phyloP scores from a whole-genome alignment of 1,284 basidiomycete species.

The Phellopilus nigrolimitatus region DNA sequence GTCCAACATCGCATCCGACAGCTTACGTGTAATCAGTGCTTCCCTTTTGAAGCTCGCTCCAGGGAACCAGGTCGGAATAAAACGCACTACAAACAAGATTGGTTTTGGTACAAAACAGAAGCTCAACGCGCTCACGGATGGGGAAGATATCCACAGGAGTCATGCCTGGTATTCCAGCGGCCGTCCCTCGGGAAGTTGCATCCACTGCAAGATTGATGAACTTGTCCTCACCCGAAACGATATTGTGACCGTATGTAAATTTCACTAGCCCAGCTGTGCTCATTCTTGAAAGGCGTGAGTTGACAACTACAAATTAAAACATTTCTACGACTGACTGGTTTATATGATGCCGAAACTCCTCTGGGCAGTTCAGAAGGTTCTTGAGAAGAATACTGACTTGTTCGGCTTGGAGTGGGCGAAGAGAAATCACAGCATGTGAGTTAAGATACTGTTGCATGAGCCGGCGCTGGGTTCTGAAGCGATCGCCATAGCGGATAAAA shows the following conservation, averaged over 20 bases:
- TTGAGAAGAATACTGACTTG: conserved; percentile 26
- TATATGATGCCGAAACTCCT: conserved; percentile 25
- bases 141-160: conserved; percentile 13
- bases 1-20: conserved; percentile 5
- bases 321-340: conserved; percentile 25
- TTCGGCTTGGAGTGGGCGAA: conserved; percentile 25
- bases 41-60: conserved; percentile 16
- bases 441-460: conserved; percentile 29
- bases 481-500: conserved; percentile 27
- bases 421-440: conserved; percentile 21
- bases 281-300: neutral
- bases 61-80: conserved; percentile 19
- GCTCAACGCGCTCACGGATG: neutral
- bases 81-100: neutral
- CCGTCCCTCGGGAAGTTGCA: neutral
- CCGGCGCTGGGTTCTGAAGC: conserved; percentile 29
- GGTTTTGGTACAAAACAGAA: neutral
- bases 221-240: conserved; percentile 5
- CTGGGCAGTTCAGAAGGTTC: conserved; percentile 22
- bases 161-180: conserved; percentile 1
- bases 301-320: neutral
- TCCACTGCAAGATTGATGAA: conserved; percentile 6
- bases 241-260: conserved; percentile 3
- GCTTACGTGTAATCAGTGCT: neutral
- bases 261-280: neutral